Conservation (phyloP, 2,329 filamentous ascomycete species). For the Fusarium sororula region DNA sequence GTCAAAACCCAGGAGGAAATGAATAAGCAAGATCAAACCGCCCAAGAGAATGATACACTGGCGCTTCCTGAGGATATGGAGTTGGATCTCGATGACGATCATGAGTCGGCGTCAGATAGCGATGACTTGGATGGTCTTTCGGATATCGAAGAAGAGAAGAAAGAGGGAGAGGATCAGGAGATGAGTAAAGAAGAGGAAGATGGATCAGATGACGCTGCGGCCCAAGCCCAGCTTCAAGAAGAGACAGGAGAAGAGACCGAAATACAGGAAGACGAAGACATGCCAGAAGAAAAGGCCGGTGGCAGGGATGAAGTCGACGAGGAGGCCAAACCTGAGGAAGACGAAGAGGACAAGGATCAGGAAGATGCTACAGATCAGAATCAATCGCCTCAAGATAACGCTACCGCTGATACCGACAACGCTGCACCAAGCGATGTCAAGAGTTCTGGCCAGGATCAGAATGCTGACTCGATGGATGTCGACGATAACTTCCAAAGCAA, state of each 20-base stretch:
- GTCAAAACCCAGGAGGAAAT: slow-evolving; percentile 64
- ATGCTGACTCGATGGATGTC: slow-evolving; percentile 69
- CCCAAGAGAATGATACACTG: slow-evolving; percentile 82
- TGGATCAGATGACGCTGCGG: slow-evolving; percentile 51
- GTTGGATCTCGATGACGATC: slow-evolving; percentile 79
- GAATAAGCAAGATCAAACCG: slow-evolving; percentile 75
- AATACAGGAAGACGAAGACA: slow-evolving; percentile 64
- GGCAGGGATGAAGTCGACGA: slow-evolving; percentile 59
- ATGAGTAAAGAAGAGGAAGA: slow-evolving; percentile 49
- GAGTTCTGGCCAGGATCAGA: slow-evolving; percentile 71
- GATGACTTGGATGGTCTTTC: slow-evolving; percentile 69
- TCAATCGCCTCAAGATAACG: slow-evolving; percentile 55
- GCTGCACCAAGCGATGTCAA: slow-evolving; percentile 70
- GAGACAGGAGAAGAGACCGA: slow-evolving; percentile 59
- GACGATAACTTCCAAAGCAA: slow-evolving; percentile 69
- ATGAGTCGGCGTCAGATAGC: slow-evolving; percentile 63
- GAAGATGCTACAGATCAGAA: slow-evolving; percentile 57
- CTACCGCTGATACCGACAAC: slow-evolving; percentile 67
- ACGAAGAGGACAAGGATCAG: slow-evolving; percentile 63
- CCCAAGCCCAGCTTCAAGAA: slow-evolving; percentile 50
- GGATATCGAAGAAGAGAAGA: slow-evolving; percentile 59
- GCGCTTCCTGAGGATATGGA: slow-evolving; percentile 91
- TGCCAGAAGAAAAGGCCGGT: slow-evolving; percentile 56
- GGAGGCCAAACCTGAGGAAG: slow-evolving; percentile 55
- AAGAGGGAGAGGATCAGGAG: slow-evolving; percentile 51